These are phyloP conservation scores for Sclerospora graminicola DNA, from an alignment of 352 stramenopile species.

Conservation along the genomic window DNA sequence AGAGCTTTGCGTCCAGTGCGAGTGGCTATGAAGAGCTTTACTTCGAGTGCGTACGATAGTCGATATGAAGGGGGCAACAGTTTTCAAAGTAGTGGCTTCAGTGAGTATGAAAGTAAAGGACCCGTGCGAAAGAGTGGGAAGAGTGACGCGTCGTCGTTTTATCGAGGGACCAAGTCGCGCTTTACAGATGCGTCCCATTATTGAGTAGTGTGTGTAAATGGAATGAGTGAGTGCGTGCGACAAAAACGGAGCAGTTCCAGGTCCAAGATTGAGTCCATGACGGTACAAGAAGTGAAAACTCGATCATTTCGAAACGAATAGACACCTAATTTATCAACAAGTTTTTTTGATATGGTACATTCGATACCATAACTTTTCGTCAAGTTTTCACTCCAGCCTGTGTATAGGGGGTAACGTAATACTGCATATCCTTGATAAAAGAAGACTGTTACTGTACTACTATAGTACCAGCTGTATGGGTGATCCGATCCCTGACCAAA, in stretches of 20 bases:
- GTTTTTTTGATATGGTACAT: too few species aligned
- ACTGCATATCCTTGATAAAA: too few species aligned
- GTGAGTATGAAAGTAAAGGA: conserved; percentile 16
- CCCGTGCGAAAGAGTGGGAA: background rate
- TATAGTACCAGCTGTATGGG: too few species aligned
- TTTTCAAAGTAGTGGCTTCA: conserved; percentile 28
- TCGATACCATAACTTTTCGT: too few species aligned
- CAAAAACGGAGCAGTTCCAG: too few species aligned
- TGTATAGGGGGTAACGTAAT: too few species aligned
- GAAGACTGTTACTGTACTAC: too few species aligned
- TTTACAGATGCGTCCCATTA: conserved; percentile 25
- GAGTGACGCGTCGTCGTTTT: conserved; percentile 23
- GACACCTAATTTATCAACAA: background rate
- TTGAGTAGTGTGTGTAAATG: conserved; percentile 4
- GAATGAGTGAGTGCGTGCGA: too few species aligned
- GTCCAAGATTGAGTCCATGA: too few species aligned
- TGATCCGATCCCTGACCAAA: too few species aligned
- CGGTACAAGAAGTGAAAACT: too few species aligned
- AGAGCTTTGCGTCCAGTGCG: conserved; percentile 7
- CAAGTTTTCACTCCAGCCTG: too few species aligned
- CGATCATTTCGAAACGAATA: background rate
- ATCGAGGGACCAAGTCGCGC: conserved; percentile 14
- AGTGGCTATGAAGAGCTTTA: conserved; percentile 21
- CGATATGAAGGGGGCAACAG: conserved; percentile 15
- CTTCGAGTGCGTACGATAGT: background rate